These are phyloP conservation scores for Dothistroma pini DNA, from an alignment of 2,329 filamentous ascomycete species.

Conservation along the genomic window DNA sequence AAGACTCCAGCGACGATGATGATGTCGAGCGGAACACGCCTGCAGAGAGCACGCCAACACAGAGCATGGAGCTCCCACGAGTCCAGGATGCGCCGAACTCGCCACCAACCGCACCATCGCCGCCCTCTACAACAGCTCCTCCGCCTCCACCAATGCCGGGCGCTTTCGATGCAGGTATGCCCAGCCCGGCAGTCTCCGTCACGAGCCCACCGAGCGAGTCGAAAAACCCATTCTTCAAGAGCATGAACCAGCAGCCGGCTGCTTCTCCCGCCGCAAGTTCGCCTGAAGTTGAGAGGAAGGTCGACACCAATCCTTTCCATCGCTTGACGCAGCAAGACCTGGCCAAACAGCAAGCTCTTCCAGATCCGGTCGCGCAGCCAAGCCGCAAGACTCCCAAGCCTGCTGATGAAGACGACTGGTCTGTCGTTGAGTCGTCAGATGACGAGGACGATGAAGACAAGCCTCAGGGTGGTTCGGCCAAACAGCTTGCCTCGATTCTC, in stretches of 20 bases:
- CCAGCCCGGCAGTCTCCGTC: slow-evolving; percentile 29
- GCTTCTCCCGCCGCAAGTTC: slow-evolving; percentile 38
- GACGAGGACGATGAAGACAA: slow-evolving; percentile 65
- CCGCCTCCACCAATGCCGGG: slow-evolving; percentile 2
- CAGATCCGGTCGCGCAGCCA: slow-evolving; percentile 45
- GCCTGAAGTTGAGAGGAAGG: slow-evolving; percentile 39
- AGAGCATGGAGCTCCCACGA: slow-evolving; percentile 52
- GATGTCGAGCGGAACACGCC: slow-evolving; percentile 70
- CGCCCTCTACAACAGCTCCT: slow-evolving; percentile 11
- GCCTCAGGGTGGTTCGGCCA: slow-evolving; percentile 76
- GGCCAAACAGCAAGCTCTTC: slow-evolving; percentile 46
- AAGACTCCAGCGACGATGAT: slow-evolving; percentile 70
- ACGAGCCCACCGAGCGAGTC: slow-evolving; percentile 64
- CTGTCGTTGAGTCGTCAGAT: slow-evolving; percentile 70
- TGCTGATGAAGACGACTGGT: slow-evolving; percentile 72
- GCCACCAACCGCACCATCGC: slow-evolving; percentile 43
- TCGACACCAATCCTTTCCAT: slow-evolving; percentile 95
- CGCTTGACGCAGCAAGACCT: slow-evolving; percentile 68
- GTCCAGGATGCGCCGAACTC: slow-evolving; percentile 48
- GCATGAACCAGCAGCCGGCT: slow-evolving; percentile 62
- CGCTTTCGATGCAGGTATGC: slow-evolving; percentile 17
- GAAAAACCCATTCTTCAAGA: slow-evolving; percentile 92
- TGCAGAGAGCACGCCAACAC: slow-evolving; percentile 56
- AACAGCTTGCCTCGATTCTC: slow-evolving; percentile 87
- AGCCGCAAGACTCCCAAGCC: slow-evolving; percentile 49